phyloP scores from a whole-genome alignment of 192 early-diverging fungal genomes.

The Spinellus fusiger region DNA sequence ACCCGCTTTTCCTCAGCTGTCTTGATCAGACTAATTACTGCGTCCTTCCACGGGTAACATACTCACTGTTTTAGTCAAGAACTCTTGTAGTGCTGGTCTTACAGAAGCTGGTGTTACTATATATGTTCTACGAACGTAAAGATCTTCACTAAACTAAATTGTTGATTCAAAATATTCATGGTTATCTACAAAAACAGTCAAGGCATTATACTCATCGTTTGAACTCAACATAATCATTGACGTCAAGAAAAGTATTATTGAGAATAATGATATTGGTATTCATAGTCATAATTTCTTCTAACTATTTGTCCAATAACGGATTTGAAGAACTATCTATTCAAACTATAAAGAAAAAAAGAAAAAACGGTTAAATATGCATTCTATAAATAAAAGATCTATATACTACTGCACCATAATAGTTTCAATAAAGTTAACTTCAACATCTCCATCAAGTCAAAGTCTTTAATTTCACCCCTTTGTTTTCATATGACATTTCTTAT shows the following conservation, averaged over 20 bases:
- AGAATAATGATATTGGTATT: neutral
- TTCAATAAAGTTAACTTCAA: neutral
- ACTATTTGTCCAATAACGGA: neutral
- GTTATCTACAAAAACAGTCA: constrained; percentile 3
- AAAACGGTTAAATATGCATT: neutral
- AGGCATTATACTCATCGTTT: neutral
- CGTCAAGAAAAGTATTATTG: neutral
- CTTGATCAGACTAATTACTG: constrained; percentile 4
- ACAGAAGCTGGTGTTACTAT: neutral
- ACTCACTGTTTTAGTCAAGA: constrained; percentile 4
- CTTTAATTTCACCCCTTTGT: constrained; percentile 1
- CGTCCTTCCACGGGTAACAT: neutral
- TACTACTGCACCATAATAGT: neutral
- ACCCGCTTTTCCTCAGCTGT: neutral
- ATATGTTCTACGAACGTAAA: constrained; percentile 8
- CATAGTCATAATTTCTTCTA: neutral
- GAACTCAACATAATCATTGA: constrained; percentile 2
- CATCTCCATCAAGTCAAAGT: constrained; percentile 3
- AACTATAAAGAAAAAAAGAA: neutral
- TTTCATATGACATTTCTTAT: constrained; percentile 4
- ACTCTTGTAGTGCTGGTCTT: neutral
- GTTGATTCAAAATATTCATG: constrained; percentile 5
- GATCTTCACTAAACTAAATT: neutral
- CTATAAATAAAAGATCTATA: constrained; percentile 2
- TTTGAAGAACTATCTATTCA: neutral